Conservation (phyloP, 202 grass and related monocot genomes). For the Setaria italica region DNA sequence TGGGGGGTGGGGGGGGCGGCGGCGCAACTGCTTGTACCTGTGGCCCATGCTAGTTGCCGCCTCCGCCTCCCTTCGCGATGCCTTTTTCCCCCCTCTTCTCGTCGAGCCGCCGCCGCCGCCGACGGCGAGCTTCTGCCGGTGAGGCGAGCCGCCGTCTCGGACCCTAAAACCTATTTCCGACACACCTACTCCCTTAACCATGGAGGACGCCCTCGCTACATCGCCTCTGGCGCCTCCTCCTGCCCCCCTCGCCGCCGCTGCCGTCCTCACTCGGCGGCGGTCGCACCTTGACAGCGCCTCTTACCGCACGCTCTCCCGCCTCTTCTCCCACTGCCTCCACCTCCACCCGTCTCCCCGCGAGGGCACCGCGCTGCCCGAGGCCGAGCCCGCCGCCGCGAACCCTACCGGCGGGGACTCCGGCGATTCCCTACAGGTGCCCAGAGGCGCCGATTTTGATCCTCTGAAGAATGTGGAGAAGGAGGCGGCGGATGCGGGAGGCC, state of each 20-base stretch:
- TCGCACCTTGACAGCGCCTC: conserved; percentile 68
- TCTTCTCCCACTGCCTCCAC: conserved; percentile 66
- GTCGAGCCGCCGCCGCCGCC: conserved; percentile 24
- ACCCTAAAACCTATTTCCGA: conserved; percentile 21
- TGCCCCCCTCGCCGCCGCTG: not conserved
- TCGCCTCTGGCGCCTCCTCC: not conserved
- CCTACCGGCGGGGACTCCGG: not conserved
- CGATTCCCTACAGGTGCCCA: not conserved
- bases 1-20: no score
- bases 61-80: conserved; percentile 19
- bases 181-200: not conserved
- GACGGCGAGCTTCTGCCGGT: conserved; percentile 30
- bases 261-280: conserved; percentile 46
- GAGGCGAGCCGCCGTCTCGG: not conserved
- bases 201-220: conserved; percentile 40
- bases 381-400: not conserved
- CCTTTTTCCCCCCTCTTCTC: not conserved
- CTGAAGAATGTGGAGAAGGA: conserved; percentile 15
- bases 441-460: not conserved
- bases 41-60: conserved; percentile 29
- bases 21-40: no score
- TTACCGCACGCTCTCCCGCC: conserved; percentile 61
- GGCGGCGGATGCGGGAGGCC: not conserved
- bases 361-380: not conserved
- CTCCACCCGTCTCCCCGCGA: conserved; percentile 16